Evolutionary conservation across 345 rosid species (phyloP).

Genomic region (Gossypium herbaceum): DNA sequence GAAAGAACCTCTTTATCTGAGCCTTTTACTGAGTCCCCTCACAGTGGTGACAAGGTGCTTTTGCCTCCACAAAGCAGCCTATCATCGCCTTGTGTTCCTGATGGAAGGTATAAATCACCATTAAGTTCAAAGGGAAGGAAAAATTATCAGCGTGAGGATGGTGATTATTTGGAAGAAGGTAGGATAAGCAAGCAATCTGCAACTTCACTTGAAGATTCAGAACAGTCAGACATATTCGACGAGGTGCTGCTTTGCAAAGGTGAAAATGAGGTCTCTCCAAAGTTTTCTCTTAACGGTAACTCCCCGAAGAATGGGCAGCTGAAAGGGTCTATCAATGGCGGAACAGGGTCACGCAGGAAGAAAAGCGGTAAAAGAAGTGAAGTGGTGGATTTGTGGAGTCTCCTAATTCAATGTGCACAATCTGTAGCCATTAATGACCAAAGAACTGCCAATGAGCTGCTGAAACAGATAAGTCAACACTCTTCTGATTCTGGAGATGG

Average conservation of each 20-base stretch:
- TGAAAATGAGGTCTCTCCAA: constrained; percentile 5
- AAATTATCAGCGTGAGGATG: constrained; percentile 30
- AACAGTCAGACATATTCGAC: constrained; percentile 43
- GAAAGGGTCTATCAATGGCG: constrained; percentile 7
- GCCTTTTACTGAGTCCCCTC: background rate
- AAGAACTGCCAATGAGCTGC: constrained; percentile 25
- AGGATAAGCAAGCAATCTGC: constrained; percentile 50
- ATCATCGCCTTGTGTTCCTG: background rate
- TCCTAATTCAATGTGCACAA: constrained; percentile 32
- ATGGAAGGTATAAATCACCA: constrained; percentile 14
- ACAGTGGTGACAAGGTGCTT: background rate
- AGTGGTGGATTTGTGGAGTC: constrained; percentile 31
- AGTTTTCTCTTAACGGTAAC: background rate
- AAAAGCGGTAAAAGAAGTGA: constrained; percentile 1
- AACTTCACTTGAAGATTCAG: constrained; percentile 36
- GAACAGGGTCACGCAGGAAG: constrained; percentile 2
- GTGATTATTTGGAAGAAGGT: constrained; percentile 31
- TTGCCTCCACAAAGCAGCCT: constrained; percentile 1
- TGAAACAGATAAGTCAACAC: constrained; percentile 34
- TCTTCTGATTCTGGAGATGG: constrained; percentile 39
- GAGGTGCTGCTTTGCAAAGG: constrained; percentile 33
- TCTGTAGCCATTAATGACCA: constrained; percentile 26
- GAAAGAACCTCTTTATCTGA: constrained; percentile 20
- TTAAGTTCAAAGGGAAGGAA: constrained; percentile 31
- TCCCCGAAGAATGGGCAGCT: background rate